phyloP scores from a whole-genome alignment of 345 rosid species.

The Limnanthes douglasii region DNA sequence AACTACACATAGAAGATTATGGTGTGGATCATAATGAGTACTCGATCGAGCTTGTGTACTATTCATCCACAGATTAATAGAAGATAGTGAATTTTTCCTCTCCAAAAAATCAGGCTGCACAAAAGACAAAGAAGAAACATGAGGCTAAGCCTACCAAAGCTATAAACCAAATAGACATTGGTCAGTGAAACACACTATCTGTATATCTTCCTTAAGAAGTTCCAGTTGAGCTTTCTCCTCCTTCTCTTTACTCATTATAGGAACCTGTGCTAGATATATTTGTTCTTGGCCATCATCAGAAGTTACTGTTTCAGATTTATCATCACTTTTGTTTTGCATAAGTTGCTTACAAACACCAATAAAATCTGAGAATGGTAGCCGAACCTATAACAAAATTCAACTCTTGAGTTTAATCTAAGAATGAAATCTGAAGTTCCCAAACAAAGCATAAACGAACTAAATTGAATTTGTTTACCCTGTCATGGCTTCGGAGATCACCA shows the following conservation, averaged over 20 bases:
- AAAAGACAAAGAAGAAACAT: background rate
- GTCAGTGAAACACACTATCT: constrained; percentile 20
- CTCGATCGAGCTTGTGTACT: constrained; percentile 62
- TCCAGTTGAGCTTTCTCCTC: constrained; percentile 53
- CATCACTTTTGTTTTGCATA: constrained; percentile 13
- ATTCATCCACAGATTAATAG: constrained; percentile 90
- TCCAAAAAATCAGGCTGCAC: constrained; percentile 47
- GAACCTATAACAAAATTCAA: constrained; percentile 32
- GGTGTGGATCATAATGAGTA: constrained; percentile 88
- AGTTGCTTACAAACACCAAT: constrained; percentile 50
- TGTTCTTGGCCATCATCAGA: constrained; percentile 26
- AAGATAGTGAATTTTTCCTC: constrained; percentile 43
- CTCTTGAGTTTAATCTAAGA: background rate
- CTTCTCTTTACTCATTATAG: constrained; percentile 52
- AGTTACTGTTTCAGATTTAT: constrained; percentile 14
- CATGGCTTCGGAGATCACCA: constrained; percentile 84
- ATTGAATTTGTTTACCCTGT: constrained; percentile 36
- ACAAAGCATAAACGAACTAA: background rate
- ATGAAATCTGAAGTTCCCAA: background rate
- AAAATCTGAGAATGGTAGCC: constrained; percentile 59
- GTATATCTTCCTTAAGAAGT: constrained; percentile 48
- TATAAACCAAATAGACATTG: constrained; percentile 6
- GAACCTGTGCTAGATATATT: constrained; percentile 68
- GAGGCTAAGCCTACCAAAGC: constrained; percentile 4
- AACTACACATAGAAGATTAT: constrained; percentile 65